Evolutionary conservation across 202 grass and related monocot species (phyloP).

Genomic region (Panicum virgatum): DNA sequence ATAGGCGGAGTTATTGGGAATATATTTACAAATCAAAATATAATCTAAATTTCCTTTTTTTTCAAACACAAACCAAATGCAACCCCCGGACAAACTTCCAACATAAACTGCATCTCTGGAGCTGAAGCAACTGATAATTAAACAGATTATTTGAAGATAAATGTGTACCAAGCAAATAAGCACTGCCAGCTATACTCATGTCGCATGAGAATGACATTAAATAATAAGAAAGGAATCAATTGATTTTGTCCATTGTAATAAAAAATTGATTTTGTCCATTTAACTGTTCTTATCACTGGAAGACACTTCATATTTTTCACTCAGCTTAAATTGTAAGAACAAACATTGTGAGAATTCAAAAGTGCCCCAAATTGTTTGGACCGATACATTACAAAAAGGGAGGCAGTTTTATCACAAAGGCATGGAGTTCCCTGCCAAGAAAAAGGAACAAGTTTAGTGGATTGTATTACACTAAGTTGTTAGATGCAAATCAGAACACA

Average conservation of each 20-base stretch:
- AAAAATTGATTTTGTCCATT: no score
- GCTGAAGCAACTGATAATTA: not conserved
- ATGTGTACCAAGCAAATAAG: not conserved
- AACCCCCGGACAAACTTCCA: not conserved
- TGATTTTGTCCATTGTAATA: no score
- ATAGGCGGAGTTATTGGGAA: no score
- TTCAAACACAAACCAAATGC: not conserved
- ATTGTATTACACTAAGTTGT: not conserved
- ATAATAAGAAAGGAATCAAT: not conserved
- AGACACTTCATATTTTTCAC: not conserved
- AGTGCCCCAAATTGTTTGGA: no score
- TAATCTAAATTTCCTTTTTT: no score
- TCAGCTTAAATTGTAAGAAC: constrained; percentile 12
- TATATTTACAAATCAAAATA: no score
- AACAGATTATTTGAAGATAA: not conserved
- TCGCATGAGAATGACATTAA: not conserved
- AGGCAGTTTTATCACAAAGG: constrained; percentile 58
- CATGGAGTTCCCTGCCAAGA: constrained; percentile 64
- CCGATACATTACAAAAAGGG: constrained; percentile 25
- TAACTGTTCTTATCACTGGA: no score
- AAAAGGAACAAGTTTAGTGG: not conserved
- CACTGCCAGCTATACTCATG: not conserved
- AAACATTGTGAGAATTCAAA: no score
- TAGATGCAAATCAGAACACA: not conserved
- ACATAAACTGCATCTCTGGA: no score